Evolutionary conservation across 2,329 filamentous ascomycete species (phyloP).

Genomic region (Pseudocercospora vitis): DNA sequence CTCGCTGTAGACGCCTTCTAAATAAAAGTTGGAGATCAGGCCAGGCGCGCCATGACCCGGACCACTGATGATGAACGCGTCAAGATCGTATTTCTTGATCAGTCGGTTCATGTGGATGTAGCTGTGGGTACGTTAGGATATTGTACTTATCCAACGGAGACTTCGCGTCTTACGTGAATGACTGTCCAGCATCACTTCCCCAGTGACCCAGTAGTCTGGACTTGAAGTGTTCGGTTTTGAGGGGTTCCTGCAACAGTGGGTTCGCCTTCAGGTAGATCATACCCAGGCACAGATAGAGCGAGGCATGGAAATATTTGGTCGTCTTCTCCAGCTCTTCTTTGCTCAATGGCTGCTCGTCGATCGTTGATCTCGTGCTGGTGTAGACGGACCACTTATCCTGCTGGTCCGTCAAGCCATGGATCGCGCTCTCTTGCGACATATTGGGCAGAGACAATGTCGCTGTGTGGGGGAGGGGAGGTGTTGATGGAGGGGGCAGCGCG

Average conservation of each 20-base stretch:
- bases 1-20: conserved; percentile 75
- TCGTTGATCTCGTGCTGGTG: conserved; percentile 35
- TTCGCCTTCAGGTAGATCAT: conserved; percentile 80
- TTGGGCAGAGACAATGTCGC: background rate
- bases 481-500: background rate
- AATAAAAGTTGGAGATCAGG: conserved; percentile 72
- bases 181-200: conserved; percentile 76
- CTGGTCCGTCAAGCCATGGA: conserved; percentile 28
- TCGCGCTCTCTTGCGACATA: conserved; percentile 10
- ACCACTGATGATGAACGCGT: conserved; percentile 72
- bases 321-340: conserved; percentile 67
- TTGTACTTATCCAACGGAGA: background rate
- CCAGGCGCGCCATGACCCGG: conserved; percentile 77
- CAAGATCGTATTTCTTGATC: conserved; percentile 73
- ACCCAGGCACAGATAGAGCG: conserved; percentile 71
- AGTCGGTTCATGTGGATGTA: conserved; percentile 81
- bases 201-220: conserved; percentile 73
- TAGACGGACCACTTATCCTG: conserved; percentile 36
- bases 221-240: conserved; percentile 71
- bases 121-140: conserved; percentile 20
- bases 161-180: conserved; percentile 57
- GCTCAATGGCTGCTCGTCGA: conserved; percentile 55
- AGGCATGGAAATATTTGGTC: conserved; percentile 72
- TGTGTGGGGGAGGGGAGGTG: background rate
- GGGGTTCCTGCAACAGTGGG: conserved; percentile 67